Evolutionary conservation across 2,329 filamentous ascomycete genomes (phyloP), one percentile per base, ranked within the genome.

Genomic region (Lasiodiplodia theobromae): DNA sequence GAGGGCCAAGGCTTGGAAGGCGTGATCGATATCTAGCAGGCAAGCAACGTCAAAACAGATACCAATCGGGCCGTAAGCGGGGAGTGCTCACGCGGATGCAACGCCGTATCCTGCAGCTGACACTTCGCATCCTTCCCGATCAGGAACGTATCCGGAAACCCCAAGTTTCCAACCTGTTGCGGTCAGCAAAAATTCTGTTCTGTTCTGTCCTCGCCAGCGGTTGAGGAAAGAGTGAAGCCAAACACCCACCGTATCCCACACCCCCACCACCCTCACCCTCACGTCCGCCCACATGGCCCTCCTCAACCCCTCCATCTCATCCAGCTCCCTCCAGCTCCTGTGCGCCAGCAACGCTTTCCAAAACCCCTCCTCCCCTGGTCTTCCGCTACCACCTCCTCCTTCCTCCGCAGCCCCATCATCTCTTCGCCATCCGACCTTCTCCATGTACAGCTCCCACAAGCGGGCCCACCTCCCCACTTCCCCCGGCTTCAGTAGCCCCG

Each of bases 1-100:
- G 0, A 88, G 77, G 2, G 85, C 85, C 0, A 88, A 76, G 0
- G 86, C 86, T 56, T 88, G 86, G 69, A 87, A 87, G 1, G 86
- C 86, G 69, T 87, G 83, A 49, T 86, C 82, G 5, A 87, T 77
- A 16, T 73, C 69, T 68, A 23, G 8, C n/a, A n/a, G 18, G 11
- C 44, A 21, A 47, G 44, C 18, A 23, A 38, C 16, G 16, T 58
- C 34, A 68, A 52, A 25, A 6, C 12, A 38, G 25, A n/a, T 18
- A 18, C 10, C 7, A 6, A 7, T 40, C 12, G 8, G 34, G 18
- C 12, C 11, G n/a, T 8, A 8, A 16, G 8, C 18, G 52, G 18
- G 18, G 14, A 14, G n/a, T 14, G 65, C 67, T 62, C 21, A 70
- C 67, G 38, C 7, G 51, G 34, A 7, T 66, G 31, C 34, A 70